Evolutionary conservation across 352 stramenopile species (phyloP), one percentile per base, ranked within the genome.

Genomic region (Phytophthora melonis): DNA sequence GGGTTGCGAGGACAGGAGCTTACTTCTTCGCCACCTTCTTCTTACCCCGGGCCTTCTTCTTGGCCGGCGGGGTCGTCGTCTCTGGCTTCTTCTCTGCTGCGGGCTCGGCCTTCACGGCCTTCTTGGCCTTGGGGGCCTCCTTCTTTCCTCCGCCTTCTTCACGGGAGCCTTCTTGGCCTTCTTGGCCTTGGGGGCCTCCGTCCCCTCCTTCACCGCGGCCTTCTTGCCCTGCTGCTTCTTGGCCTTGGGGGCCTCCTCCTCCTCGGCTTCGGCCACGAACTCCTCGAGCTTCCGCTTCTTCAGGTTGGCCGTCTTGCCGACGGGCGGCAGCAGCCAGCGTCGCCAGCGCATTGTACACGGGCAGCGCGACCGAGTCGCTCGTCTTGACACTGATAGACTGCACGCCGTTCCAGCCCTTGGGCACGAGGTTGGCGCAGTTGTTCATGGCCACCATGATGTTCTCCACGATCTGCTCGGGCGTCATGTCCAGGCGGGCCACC

Each of bases 331-430:
- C 74, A 25, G 85, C 74, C 34, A 91, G 64, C 57, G 84, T 58
- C 14, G 87, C 74, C 30, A 94, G 77, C 21, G 86, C 72, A 63
- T 97, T 98, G 75, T 98, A 99, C 50, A 99, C 85, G 27, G 94
- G 95, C 55, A 98, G 75, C n/a, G 91, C 79, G 10, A 97, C 79
- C 67, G 90, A 98, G 36, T 94, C 80, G 27, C 75, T 82, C 9
- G 92, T 97, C 83, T 98, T 98, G 70, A 99, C 78, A 61, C 75
- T 90, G 82, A 99, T 97, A 34, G 91, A 94, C 79, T 97, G 90
- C 57, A 98, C 88, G 78, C 97, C 97, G 54, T 88, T 83, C 95
- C 95, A 99, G 52, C 89, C 86, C 55, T 95, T 94, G 41, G 90
- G 86, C 27, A 99, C 88, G 62, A 97, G 91, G 6, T 72, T 77